Percentiles rank a stretch among this genome's conserved stretches.
Evolutionary conservation across 2,329 filamentous ascomycete species (phyloP).

Genomic region (Aspergillus arachidicola): DNA sequence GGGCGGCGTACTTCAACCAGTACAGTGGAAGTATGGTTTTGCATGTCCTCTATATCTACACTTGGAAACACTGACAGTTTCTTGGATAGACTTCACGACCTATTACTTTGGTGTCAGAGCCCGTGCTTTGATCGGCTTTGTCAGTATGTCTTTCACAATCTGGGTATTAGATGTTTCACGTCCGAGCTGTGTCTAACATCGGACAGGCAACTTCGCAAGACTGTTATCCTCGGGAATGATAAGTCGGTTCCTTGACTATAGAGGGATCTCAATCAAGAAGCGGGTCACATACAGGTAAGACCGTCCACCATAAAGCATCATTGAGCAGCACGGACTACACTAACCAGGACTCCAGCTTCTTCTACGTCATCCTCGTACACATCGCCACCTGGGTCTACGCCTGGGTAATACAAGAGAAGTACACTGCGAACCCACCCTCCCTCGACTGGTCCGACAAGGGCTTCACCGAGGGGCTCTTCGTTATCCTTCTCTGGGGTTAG

Average conservation of each 20-base stretch:
- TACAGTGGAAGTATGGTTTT: conserved; percentile 38
- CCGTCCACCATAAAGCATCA: no score
- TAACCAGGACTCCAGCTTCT: conserved; percentile 36
- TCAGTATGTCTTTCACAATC: conserved; percentile 26
- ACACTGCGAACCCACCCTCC: conserved; percentile 45
- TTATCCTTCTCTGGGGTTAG: conserved; percentile 50
- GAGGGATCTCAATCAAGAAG: conserved; percentile 40
- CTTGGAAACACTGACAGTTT: conserved; percentile 6
- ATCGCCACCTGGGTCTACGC: conserved; percentile 55
- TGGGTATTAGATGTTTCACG: neutral
- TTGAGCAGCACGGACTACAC: neutral
- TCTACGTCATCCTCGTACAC: conserved; percentile 50
- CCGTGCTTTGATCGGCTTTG: conserved; percentile 52
- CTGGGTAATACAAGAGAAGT: conserved; percentile 58
- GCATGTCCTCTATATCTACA: neutral
- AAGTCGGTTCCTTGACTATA: conserved; percentile 50
- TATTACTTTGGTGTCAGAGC: conserved; percentile 53
- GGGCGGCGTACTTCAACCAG: conserved; percentile 50
- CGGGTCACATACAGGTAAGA: conserved; percentile 42
- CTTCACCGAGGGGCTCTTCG: conserved; percentile 53
- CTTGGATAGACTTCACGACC: conserved; percentile 48
- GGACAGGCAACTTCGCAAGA: conserved; percentile 39
- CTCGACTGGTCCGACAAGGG: conserved; percentile 48
- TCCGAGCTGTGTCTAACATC: conserved; percentile 4
- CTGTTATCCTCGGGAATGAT: conserved; percentile 51